Evolutionary conservation across 257 asterid species (phyloP).

Genomic region (Oldenlandia corymbosa): DNA sequence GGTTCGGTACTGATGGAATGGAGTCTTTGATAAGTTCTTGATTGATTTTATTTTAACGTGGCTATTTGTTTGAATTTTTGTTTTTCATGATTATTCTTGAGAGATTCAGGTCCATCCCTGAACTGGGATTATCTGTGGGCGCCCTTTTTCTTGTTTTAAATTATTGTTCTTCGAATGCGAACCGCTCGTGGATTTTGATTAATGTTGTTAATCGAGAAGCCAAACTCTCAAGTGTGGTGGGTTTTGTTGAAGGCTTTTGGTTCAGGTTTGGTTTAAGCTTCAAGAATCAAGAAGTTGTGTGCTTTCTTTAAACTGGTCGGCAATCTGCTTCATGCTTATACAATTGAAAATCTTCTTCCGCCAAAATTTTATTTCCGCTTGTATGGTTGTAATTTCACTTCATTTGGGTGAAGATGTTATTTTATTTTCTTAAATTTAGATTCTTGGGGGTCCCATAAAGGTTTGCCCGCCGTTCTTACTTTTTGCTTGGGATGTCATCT

Average conservation of each 20-base stretch:
- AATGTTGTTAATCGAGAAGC: neutral
- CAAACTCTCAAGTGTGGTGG: neutral
- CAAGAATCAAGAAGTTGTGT: neutral
- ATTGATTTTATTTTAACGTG: neutral
- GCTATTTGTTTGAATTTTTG: neutral
- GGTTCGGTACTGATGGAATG: neutral
- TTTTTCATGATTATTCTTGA: neutral
- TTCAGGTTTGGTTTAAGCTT: neutral
- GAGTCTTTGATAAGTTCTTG: constrained; percentile 5
- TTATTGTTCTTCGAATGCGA: neutral
- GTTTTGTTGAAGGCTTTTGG: neutral
- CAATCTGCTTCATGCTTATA: neutral
- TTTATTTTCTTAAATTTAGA: no score
- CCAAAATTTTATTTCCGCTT: neutral
- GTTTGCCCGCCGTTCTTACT: neutral
- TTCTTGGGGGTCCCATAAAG: neutral
- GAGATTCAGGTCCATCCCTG: neutral
- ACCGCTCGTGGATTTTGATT: neutral
- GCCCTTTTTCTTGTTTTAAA: no score
- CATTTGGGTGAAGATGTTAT: neutral
- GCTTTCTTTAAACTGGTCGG: neutral
- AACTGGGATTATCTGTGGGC: neutral
- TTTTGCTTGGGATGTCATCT: no score
- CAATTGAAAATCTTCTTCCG: neutral
- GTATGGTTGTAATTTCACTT: neutral